Percentiles rank a stretch among this genome's conserved stretches.
phyloP scores from a whole-genome alignment of 768 basidiomycete species.

The Podaxis rugospora region DNA sequence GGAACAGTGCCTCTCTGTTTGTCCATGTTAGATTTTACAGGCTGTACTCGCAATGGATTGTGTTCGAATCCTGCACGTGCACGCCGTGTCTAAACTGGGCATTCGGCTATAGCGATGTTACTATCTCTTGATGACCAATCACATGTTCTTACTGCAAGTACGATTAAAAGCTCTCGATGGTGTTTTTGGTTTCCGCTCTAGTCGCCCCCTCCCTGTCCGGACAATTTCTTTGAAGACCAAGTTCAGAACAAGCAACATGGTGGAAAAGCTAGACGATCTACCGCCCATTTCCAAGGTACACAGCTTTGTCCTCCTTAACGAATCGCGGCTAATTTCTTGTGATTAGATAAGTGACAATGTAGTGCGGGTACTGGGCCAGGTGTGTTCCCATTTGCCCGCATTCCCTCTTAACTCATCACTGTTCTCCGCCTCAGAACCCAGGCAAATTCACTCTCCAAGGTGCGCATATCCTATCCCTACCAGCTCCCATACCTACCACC shows the following conservation, averaged over 20 bases:
- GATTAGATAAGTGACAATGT: slow-evolving; percentile 65
- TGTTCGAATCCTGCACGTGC: background rate
- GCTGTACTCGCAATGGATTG: too few relatives aligned
- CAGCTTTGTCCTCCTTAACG: background rate
- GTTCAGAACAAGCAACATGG: slow-evolving; percentile 16
- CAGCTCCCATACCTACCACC: background rate
- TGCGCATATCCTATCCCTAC: slow-evolving; percentile 18
- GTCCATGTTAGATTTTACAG: background rate
- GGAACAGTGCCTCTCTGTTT: slow-evolving; percentile 7
- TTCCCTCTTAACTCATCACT: background rate
- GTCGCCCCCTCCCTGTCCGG: background rate
- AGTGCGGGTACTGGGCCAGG: slow-evolving; percentile 73
- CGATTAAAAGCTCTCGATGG: background rate
- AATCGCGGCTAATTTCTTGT: background rate
- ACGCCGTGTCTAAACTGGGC: background rate
- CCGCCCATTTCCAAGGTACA: slow-evolving; percentile 52
- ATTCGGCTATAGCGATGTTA: background rate
- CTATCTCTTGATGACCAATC: slow-evolving; percentile 14
- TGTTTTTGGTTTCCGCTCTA: background rate
- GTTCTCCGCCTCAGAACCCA: slow-evolving; percentile 59
- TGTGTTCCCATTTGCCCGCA: slow-evolving; percentile 23
- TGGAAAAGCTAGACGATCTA: slow-evolving; percentile 51
- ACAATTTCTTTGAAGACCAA: background rate
- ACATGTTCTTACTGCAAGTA: slow-evolving; percentile 15
- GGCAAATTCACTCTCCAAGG: slow-evolving; percentile 88